Base-by-base conservation (phyloP, 345 rosid genomes). In the Aquilaria sinensis region DNA sequence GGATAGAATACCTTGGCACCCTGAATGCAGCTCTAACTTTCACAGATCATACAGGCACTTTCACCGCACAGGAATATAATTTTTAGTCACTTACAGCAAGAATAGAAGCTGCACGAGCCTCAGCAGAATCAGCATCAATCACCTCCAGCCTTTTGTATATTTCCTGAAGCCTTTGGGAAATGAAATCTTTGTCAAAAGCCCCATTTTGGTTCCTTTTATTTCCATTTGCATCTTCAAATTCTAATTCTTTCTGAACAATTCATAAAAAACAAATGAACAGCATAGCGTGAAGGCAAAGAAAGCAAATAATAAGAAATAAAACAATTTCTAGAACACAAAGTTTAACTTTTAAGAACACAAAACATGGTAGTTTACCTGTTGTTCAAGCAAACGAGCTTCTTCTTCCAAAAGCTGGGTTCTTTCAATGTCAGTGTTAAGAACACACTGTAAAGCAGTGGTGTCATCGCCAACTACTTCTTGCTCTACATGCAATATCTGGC, bases 401-500 rank as follows among this genome's bases (percentile, higher is more conserved):
- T 94, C 99, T 77, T 78, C 83, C 77, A 90, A 58, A 61, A 94
- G 96, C 69, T 78, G 78, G 71, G 84, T 75, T 81, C 99, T 88
- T 72, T 94, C 99, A 50, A 86, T 64, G 78, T 94, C 99, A 75
- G 97, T 52, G 79, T 88, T 84, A 46, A 94, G 90, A 66, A 94
- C 96, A 66, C 99, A 90, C 73, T 94, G 99, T 74, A 90, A 85
- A 47, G 99, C 97, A 56, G 97, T 58, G 16, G 77, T 88, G 58
- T 71, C 74, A 84, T 94, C 99, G 68, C 99, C 99, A 72, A 41
- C 92, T 43, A 94, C 99, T 83, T 94, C 99, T 78, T 90, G 97
- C 77, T 94, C 99, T 15, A 94, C 97, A 58, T 94, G 99, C 76
- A 94, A 80, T 62, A 90, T 87, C 78, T 94, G 99, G 82, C 99